Percentiles rank a stretch among this genome's conserved stretches.
Evolutionary conservation across 2,329 filamentous ascomycete genomes (phyloP).

Genomic region (Talaromyces sp.): DNA sequence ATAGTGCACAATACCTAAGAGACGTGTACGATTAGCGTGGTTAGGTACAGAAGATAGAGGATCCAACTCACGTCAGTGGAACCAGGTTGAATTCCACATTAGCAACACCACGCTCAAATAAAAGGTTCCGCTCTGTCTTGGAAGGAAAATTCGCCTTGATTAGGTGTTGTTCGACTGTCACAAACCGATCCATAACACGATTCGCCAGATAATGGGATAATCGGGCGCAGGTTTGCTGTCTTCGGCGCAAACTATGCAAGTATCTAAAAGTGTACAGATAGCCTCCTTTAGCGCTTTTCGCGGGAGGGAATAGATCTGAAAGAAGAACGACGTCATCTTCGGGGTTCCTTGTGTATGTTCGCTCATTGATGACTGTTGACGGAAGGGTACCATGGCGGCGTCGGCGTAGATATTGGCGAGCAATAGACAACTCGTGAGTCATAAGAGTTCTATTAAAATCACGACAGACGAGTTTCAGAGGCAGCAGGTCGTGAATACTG

Average conservation of each 20-base stretch:
- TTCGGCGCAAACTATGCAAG: conserved; percentile 29
- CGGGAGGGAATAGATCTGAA: conserved; percentile 38
- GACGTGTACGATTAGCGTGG: neutral
- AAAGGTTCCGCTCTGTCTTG: conserved; percentile 27
- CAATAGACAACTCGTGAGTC: conserved; percentile 34
- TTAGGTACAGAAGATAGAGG: neutral
- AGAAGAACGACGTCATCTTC: conserved; percentile 39
- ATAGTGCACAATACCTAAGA: conserved; percentile 35
- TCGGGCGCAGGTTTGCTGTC: conserved; percentile 34
- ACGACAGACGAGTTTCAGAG: conserved; percentile 34
- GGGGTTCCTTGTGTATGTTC: conserved; percentile 35
- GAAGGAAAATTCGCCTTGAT: conserved; percentile 28
- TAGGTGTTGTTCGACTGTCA: conserved; percentile 24
- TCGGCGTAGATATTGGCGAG: conserved; percentile 36
- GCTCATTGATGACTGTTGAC: conserved; percentile 29
- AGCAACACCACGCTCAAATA: conserved; percentile 28
- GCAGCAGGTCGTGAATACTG: conserved; percentile 30
- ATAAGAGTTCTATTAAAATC: conserved; percentile 31
- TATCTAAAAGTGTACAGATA: conserved; percentile 39
- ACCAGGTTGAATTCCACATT: conserved; percentile 35
- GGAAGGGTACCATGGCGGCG: conserved; percentile 39
- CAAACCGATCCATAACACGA: conserved; percentile 35
- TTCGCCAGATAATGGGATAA: conserved; percentile 38
- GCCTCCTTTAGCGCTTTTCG: conserved; percentile 28
- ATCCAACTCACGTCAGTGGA: conserved; percentile 32